Evolutionary conservation across 257 asterid genomes (phyloP), one percentile per base, ranked within the genome.

Genomic region (Galeopsis tetrahit): DNA sequence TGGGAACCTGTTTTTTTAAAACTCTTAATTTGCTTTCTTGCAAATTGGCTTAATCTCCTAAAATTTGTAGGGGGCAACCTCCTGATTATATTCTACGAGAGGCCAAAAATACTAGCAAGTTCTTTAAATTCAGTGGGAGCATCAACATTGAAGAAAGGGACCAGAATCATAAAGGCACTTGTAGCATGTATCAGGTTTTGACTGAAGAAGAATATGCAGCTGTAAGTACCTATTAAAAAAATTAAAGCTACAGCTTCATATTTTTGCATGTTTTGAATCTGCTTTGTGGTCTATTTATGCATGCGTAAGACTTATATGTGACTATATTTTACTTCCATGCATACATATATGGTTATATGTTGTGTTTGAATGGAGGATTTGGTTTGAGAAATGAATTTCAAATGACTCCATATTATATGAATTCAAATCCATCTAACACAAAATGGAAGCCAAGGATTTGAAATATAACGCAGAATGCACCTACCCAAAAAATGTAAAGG

Each of bases 151-250:
- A 88, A 75, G 96, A 80, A 76, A 77, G 75, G 73, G 85, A 85
- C 63, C 84, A 78, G 72, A 85, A 75, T 81, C 73, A 87, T 56
- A 74, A 78, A 72, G 74, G 83, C 73, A 85, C 84, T 76, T 81
- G 73, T 74, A 88, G 91, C 80, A 84, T 87, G 82, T 95, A 82
- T 79, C 91, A 87, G 71, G 85, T 85, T 75, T 84, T 95, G 86
- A 85, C 88, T 40, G 97, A 88, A 81, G 97, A 92, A 74, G 99
- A 95, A 82, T 92, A 83, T 84, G 95, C 95, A 81, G 86, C 88
- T 76, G 99, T 95, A 87, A 92, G 99, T 92, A 80, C 64, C 62
- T 77, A 33, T 75, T 53, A 52, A 9, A 43, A 43, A 36, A 69
- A 74, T 57, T 71, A 39, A 35, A 69, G 44, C 65, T 35, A 36